Conservation (phyloP, 805 yeast genomes). For the Kodamaea fukazawae region DNA sequence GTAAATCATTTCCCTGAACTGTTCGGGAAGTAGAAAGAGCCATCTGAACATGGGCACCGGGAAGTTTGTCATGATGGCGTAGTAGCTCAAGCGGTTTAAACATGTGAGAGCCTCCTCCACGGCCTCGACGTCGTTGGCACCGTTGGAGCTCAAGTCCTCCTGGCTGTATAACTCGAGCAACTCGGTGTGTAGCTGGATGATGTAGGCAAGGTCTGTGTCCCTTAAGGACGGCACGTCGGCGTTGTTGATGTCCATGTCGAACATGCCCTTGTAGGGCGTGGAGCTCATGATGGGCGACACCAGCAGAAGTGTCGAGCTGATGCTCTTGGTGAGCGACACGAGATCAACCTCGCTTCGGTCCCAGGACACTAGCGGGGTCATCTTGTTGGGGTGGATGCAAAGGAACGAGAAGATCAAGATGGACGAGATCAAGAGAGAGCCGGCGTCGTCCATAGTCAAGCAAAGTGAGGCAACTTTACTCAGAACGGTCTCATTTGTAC, state of each 20-base stretch:
- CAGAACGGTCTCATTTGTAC: too few relatives aligned
- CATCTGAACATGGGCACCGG: conserved; percentile 34
- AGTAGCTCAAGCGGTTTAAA: too few relatives aligned
- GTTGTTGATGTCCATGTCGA: background rate
- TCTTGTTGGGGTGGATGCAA: conserved; percentile 30
- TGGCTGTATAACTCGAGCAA: conserved; percentile 2
- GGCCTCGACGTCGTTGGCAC: background rate
- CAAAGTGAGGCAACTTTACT: too few relatives aligned
- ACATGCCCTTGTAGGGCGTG: conserved; percentile 5
- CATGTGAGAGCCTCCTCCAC: conserved; percentile 1
- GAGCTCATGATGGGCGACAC: background rate
- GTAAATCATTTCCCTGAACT: conserved; percentile 19
- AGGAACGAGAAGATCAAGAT: conserved; percentile 27
- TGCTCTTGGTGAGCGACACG: conserved; percentile 19
- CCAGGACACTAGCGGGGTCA: conserved; percentile 28
- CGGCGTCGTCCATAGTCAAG: conserved; percentile 9
- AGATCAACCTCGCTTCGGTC: conserved; percentile 20
- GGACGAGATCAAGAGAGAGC: conserved; percentile 20
- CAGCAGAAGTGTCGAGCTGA: conserved; percentile 9
- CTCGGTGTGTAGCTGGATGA: conserved; percentile 8
- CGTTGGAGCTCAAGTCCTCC: conserved; percentile 1
- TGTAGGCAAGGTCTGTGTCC: conserved; percentile 8
- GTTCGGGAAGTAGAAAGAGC: conserved; percentile 17
- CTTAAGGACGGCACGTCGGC: background rate
- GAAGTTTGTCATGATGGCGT: conserved; percentile 12